Evolutionary conservation across 345 rosid genomes (phyloP), one percentile per base, ranked within the genome.

Genomic region (Alliaria petiolata): DNA sequence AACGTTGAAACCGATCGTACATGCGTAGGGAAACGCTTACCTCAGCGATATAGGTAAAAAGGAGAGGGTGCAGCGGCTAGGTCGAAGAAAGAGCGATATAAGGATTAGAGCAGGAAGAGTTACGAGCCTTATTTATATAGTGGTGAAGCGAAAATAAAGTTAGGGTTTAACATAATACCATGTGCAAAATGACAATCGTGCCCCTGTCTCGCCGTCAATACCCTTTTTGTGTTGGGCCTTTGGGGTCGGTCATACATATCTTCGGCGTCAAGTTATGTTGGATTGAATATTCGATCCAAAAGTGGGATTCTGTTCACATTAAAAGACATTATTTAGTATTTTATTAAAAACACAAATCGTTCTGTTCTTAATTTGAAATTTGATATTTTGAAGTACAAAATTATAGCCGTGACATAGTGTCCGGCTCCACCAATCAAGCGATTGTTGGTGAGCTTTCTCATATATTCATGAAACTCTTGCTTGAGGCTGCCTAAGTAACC

Each of bases 341-440:
- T n/a, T n/a, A n/a, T n/a, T n/a, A n/a, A n/a, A n/a, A n/a, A n/a
- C n/a, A n/a, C n/a, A n/a, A n/a, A n/a, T n/a, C n/a, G n/a, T n/a
- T n/a, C n/a, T n/a, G n/a, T n/a, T n/a, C n/a, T n/a, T n/a, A n/a
- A n/a, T n/a, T n/a, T n/a, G n/a, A n/a, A n/a, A n/a, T n/a, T n/a
- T n/a, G n/a, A n/a, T n/a, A n/a, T n/a, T n/a, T n/a, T n/a, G n/a
- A n/a, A n/a, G n/a, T n/a, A n/a, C n/a, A n/a, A n/a, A n/a, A n/a
- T n/a, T n/a, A n/a, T n/a, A n/a, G 99, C 97, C 99, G 91, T 76
- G 85, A 89, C n/a, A 87, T 95, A 83, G 79, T 91, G 97, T 63
- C 90, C n/a, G 82, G 74, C 81, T 84, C 99, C 97, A 95, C 99
- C 97, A 95, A 35, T 95, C 96, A 33, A 91, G 83, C 17, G 89